Base-by-base conservation (phyloP, 2,329 filamentous ascomycete species). In the Volutella citrinella region DNA sequence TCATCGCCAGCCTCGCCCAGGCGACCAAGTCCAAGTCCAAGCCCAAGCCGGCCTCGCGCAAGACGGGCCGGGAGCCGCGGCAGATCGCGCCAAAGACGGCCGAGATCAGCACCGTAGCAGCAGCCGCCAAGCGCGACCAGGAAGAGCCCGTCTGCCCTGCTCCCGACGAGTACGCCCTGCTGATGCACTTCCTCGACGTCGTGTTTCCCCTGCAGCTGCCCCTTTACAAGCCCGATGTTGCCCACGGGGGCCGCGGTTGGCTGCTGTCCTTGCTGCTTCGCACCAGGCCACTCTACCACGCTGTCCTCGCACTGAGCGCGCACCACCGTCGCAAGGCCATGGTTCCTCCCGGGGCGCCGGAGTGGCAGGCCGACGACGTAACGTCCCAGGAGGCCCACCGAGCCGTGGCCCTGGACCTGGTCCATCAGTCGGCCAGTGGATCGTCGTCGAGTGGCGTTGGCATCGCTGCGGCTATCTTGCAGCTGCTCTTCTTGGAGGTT, bases 111-210 rank as follows among this genome's bases (percentile, higher is more conserved):
- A 5, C 19, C 10, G n/a, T 10, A 5, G 12, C 12, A 15, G 19
- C 21, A 18, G 15, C 8, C 20, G 12, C 21, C 26, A n/a, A 32
- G 2, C 19, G 20, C 14, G 15, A 17, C 6, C 25, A 25, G 21
- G 30, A 5, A 5, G 30, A 23, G 22, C 12, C 30, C 8, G 15
- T 19, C 25, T 19, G 10, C 17, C 19, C 15, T 17, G 14, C 30
- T 19, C 16, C 19, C 15, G 24, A 37, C 12, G 29, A 32, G 9
- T 30, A 24, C 9, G 6, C 21, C 12, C 27, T 38, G 4, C 15
- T 38, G 30, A 38, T 38, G 35, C 35, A 38, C 11, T 38, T 33
- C 19, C 26, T 38, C 9, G 35, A 38, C 18, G 23, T 24, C 11
- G 26, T 38, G 6, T 38, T 38, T 10, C 30, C 30, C 10, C 16